Base-by-base conservation (phyloP, 768 basidiomycete species). In the Tricholoma bakamatsutake region DNA sequence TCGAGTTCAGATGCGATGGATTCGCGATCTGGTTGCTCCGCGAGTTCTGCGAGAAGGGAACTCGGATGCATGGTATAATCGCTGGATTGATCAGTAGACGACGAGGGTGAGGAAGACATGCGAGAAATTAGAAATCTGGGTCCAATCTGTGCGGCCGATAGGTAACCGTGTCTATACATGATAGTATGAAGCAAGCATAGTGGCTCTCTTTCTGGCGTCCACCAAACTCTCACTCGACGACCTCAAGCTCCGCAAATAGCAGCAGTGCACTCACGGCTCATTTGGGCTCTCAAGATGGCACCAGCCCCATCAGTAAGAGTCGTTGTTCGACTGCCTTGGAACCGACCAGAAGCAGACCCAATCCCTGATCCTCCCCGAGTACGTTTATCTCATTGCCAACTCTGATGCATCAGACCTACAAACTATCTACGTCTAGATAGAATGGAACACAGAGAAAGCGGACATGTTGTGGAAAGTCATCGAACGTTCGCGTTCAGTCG, bases 381-480 rank as follows among this genome's bases (percentile, higher is more conserved):
- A 67, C 66, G 83, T 77, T n/a, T 49, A 46, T 53, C 45, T 45
- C 8, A 35, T 52, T 34, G 34, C 15, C 50, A 24, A 17, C 54
- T 50, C 48, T 45, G n/a, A 35, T 17, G 53, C 30, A n/a, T 30
- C 28, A 30, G 46, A 48, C 52, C 55, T 47, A 35, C 15, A 12
- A 53, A 61, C 55, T 48, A 59, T 54, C 57, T 59, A 52, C 42
- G 52, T 57, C 56, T 63, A 93, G 90, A 85, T 93, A 67, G 85
- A 88, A 74, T 93, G 91, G 91, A 89, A 80, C 42, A 61, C 80
- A 7, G 88, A 92, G 56, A 93, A 93, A 67, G 91, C 92, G 45
- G 85, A 86, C 58, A 81, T 90, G 5, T 74, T 93, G 7, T 93
- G 91, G 91, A 89, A 90, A 68, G 87, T 89, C 43, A 91, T 93